Evolutionary conservation across 441 rosid species (phyloP).

Genomic region (Isatis lusitanica): DNA sequence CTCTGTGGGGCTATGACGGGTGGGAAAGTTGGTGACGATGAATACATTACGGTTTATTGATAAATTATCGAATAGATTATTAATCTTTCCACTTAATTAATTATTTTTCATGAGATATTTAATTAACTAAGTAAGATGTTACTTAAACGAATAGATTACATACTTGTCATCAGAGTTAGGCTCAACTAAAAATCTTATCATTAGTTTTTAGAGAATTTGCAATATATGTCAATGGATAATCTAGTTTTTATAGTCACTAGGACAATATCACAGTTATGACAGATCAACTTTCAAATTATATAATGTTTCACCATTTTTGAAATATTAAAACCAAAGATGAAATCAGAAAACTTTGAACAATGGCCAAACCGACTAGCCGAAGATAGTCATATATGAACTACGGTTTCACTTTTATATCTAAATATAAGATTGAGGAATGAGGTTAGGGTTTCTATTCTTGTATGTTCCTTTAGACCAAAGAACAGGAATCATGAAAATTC

Average conservation of each 20-base stretch:
- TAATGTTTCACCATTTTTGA: neutral
- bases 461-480: neutral
- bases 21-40: constrained; percentile 41
- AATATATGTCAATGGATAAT: too few relatives aligned
- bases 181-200: neutral
- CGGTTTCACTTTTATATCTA: neutral
- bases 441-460: neutral
- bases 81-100: constrained; percentile 9
- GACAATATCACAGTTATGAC: neutral
- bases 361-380: neutral
- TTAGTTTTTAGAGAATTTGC: neutral
- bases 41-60: constrained; percentile 25
- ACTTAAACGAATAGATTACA: neutral
- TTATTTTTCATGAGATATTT: neutral
- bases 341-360: neutral
- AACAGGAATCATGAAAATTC: neutral
- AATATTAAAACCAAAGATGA: neutral
- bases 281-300: neutral
- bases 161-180: constrained; percentile 4
- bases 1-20: constrained; percentile 32
- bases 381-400: neutral
- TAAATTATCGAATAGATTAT: constrained; percentile 18
- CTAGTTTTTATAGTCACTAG: neutral
- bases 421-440: neutral
- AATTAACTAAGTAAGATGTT: neutral